Conservation (phyloP, 176 grass and related monocot species). For the Oryza meyeriana region DNA sequence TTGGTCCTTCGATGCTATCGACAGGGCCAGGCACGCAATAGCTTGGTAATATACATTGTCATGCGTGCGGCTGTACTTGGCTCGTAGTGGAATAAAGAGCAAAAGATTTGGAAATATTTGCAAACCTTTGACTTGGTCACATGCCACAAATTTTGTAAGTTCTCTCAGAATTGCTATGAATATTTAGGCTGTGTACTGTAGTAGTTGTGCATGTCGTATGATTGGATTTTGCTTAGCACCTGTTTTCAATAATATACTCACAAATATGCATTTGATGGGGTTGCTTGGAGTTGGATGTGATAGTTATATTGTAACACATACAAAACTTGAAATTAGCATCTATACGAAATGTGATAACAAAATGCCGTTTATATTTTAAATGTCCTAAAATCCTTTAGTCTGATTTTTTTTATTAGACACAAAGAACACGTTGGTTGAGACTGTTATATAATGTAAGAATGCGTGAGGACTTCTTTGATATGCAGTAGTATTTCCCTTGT, state of each 20-base stretch:
- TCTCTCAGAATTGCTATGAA: not conserved
- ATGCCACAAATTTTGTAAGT: slow-evolving; percentile 97
- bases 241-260: not conserved
- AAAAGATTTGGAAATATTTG: slow-evolving; percentile 77
- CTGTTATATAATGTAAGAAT: not conserved
- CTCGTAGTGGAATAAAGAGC: slow-evolving; percentile 94
- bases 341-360: not conserved
- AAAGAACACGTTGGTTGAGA: not conserved
- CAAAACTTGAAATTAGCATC: not conserved
- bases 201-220: not conserved
- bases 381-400: not conserved
- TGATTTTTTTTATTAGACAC: not conserved
- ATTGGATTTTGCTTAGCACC: not conserved
- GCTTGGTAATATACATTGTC: slow-evolving; percentile 90
- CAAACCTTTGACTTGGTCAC: slow-evolving; percentile 88
- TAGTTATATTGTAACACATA: not conserved
- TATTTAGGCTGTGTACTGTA: slow-evolving; percentile 9
- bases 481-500: not conserved
- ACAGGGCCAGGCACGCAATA: slow-evolving; percentile 86
- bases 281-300: not conserved
- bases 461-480: not conserved
- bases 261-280: not conserved
- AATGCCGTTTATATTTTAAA: not conserved
- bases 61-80: slow-evolving; percentile 81
- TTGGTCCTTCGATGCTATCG: slow-evolving; percentile 90